These are phyloP conservation scores for Didymella segeticola DNA, from an alignment of 2,329 filamentous ascomycete genomes.

Conservation along the genomic window DNA sequence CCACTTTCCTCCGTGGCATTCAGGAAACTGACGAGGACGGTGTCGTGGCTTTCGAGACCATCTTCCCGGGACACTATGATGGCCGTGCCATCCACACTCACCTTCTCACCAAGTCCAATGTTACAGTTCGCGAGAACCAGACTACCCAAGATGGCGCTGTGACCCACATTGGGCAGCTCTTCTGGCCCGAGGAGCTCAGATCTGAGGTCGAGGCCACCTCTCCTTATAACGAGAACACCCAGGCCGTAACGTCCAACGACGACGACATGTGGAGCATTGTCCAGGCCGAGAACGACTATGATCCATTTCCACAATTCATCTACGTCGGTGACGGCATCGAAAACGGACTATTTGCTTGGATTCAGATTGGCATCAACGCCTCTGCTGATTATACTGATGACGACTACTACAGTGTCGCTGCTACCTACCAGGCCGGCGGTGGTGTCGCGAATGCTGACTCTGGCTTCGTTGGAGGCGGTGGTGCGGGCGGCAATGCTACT, in stretches of 20 bases:
- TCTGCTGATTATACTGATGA: slow-evolving; percentile 29
- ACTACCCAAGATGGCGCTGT: slow-evolving; percentile 50
- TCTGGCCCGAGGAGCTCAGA: slow-evolving; percentile 51
- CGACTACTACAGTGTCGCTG: slow-evolving; percentile 28
- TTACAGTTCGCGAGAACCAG: slow-evolving; percentile 45
- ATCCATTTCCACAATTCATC: slow-evolving; percentile 35
- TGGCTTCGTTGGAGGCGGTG: slow-evolving; percentile 8
- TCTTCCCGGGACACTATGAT: slow-evolving; percentile 53
- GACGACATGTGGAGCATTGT: slow-evolving; percentile 38
- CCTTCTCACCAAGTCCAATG: slow-evolving; percentile 49
- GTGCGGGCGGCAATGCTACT: slow-evolving; percentile 8
- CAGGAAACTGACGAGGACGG: slow-evolving; percentile 56
- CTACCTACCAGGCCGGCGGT: slow-evolving; percentile 29
- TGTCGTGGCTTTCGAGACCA: slow-evolving; percentile 57
- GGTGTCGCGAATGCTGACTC: slow-evolving; percentile 24
- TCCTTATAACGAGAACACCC: slow-evolving; percentile 50
- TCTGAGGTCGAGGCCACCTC: slow-evolving; percentile 46
- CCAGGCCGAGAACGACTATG: slow-evolving; percentile 31
- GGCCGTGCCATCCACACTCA: slow-evolving; percentile 38
- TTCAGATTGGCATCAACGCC: slow-evolving; percentile 32
- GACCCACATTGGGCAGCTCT: slow-evolving; percentile 55
- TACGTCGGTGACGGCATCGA: slow-evolving; percentile 28
- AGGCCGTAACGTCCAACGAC: slow-evolving; percentile 25
- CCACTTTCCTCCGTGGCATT: slow-evolving; percentile 56
- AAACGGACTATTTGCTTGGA: slow-evolving; percentile 38